Base-by-base conservation (phyloP, 1,139 yeast genomes). In the Magnusiomyces tetraspermus region DNA sequence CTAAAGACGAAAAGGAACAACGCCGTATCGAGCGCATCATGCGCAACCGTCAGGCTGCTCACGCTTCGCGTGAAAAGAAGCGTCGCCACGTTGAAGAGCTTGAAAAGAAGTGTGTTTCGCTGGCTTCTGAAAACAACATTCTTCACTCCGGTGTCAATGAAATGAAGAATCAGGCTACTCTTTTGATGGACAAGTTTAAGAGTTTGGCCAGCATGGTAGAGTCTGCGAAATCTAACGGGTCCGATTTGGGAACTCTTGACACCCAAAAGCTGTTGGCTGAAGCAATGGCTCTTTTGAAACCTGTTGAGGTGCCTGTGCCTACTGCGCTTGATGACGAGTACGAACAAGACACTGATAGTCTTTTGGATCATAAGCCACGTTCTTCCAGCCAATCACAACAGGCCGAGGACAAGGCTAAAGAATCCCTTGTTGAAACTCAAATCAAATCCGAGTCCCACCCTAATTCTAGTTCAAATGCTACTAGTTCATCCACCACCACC, bases 41-140 rank as follows among this genome's bases (percentile, higher is more conserved):
- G 66, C 79, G 98, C 66, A 92, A 92, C 69, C 80, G 98, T 64
- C 85, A 92, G 66, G 97, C 98, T 24, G 98, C 98, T 47, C 97
- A 92, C 67, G 96, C 96, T 49, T 86, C 96, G 33, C 80, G 98
- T 60, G 98, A 92, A 67, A 90, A 90, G 80, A 92, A 92, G 78
- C 80, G 97, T 66, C 81, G 83, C 66, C 96, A 90, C 67, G 85
- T 92, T 57, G 96, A 89, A 68, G 82, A 81, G 60, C 76, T 92
- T 61, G 97, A 92, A 71, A 69, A 75, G 51, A 60, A 59, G 57
- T 69, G 72, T 54, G 61, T 60, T 19, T 55, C 52, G 13, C 60
- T 70, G 50, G 57, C 60, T 37, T 47, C 61, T 2, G 67, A 66
- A 51, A 69, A 67, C 53, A 60, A 55, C 15, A 56, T 55, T 31